Percentiles rank a stretch among this genome's conserved stretches.
Evolutionary conservation across 2,329 filamentous ascomycete genomes (phyloP).

Genomic region (Aspergillus phoenicis): DNA sequence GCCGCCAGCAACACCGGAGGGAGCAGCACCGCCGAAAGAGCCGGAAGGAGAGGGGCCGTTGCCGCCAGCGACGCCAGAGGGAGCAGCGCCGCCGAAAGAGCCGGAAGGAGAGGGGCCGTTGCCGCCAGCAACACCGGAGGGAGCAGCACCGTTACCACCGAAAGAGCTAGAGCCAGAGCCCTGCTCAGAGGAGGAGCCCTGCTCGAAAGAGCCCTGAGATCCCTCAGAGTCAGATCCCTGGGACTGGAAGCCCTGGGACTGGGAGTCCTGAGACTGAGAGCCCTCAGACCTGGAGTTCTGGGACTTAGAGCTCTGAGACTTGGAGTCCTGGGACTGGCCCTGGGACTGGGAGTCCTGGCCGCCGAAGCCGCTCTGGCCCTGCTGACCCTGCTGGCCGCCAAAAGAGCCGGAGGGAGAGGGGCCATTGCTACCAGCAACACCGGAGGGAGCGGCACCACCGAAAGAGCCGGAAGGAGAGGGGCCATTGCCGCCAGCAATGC

Average conservation of each 20-base stretch:
- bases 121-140: not conserved
- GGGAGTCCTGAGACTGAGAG: not conserved
- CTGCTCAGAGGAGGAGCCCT: not conserved
- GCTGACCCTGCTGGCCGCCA: not conserved
- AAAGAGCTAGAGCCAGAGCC: not conserved
- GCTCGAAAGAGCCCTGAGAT: not conserved
- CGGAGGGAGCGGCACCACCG: conserved; percentile 1
- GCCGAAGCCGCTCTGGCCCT: not conserved
- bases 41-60: not conserved
- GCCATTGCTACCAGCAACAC: not conserved
- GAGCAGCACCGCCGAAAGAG: not conserved
- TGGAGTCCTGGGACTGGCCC: not conserved
- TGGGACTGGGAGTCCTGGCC: not conserved
- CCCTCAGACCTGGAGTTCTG: not conserved
- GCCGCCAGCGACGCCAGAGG: not conserved
- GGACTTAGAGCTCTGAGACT: not conserved
- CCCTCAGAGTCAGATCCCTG: not conserved
- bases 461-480: not conserved
- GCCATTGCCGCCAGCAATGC: not conserved
- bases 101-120: not conserved
- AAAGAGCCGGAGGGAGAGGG: conserved; percentile 1
- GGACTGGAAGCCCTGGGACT: not conserved
- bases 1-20: not conserved
- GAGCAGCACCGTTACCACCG: not conserved
- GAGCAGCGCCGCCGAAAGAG: not conserved